These are phyloP conservation scores for Peronospora farinosa DNA, from an alignment of 352 stramenopile species.

Conservation along the genomic window DNA sequence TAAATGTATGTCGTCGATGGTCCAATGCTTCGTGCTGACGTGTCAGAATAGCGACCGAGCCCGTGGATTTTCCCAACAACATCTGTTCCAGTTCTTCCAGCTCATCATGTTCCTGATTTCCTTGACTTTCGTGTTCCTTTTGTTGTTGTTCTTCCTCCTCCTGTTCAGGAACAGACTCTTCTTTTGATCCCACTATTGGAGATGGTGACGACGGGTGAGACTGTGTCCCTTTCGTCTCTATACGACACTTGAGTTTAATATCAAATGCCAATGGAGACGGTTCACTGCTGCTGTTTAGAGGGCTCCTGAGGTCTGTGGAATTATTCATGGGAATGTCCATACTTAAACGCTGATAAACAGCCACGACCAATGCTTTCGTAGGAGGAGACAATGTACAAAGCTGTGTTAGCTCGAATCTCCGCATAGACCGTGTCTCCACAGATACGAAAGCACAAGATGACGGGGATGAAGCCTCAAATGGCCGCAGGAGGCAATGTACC, in stretches of 20 bases:
- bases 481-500: constrained; percentile 28
- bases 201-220: constrained; percentile 19
- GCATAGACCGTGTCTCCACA: constrained; percentile 10
- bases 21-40: constrained; percentile 36
- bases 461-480: constrained; percentile 18
- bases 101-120: constrained; percentile 16
- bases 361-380: constrained; percentile 15
- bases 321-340: constrained; percentile 20
- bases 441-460: constrained; percentile 8
- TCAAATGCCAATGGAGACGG: constrained; percentile 22
- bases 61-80: constrained; percentile 26
- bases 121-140: constrained; percentile 7
- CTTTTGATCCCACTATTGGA: constrained; percentile 1
- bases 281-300: constrained; percentile 30
- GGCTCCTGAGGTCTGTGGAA: constrained; percentile 12
- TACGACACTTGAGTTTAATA: constrained; percentile 7
- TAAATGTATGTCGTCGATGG: constrained; percentile 40
- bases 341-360: constrained; percentile 13
- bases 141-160: constrained; percentile 13
- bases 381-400: constrained; percentile 1
- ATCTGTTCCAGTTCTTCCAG: constrained; percentile 20
- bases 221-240: constrained; percentile 10
- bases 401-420: constrained; percentile 1
- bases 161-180: constrained; percentile 16
- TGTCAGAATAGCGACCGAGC: constrained; percentile 37